Evolutionary conservation across 805 yeast species (phyloP), one percentile per base, ranked within the genome.

Genomic region (Metschnikowia chrysomelidarum): DNA sequence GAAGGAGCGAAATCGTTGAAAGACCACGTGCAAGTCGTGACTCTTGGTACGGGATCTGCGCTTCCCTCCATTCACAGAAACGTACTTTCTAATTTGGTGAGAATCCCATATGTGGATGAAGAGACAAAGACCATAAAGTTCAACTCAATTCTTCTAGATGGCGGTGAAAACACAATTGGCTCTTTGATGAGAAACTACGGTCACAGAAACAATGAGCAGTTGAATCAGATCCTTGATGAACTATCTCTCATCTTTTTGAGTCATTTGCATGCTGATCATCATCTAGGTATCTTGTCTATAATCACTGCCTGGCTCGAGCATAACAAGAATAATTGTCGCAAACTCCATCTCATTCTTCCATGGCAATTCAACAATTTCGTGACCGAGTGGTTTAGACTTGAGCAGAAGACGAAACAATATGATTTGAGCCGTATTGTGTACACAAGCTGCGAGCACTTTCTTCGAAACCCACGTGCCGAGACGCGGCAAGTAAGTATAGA

Each of bases 211-310:
- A 44, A 67, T 2, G 49, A 51, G 2, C 66, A 66, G 22, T 45
- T 57, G 18, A 38, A 41, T 18, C 51, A 54, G 15, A 59, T 83
- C 2, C 68, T 89, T 43, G 46, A 60, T 25, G 94, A 89, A 49
- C 60, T 89, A 38, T 64, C 73, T 20, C 39, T 86, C 35, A 64
- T 91, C 14, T 85, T 76, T 51, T 64, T 93, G 35, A 83, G 95
- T 48, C 99, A 93, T 66, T 67, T 91, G 49, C 99, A 93, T 60
- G 98, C 98, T 0, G 99, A 93, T 56, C 99, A 93, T 57, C 97
- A 91, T 58, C 63, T 93, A 26, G 99, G 99, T 0, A 68, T 85
- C 4, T 62, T 83, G 7, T 73, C 87, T 4, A 57, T 93, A 3
- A 67, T 93, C 18, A 67, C 69, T 24, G 78, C 76, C 44, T 89